Percentiles rank a stretch among this genome's conserved stretches.
These are phyloP conservation scores for Voacanga thouarsii DNA, from an alignment of 257 asterid species.

Conservation along the genomic window DNA sequence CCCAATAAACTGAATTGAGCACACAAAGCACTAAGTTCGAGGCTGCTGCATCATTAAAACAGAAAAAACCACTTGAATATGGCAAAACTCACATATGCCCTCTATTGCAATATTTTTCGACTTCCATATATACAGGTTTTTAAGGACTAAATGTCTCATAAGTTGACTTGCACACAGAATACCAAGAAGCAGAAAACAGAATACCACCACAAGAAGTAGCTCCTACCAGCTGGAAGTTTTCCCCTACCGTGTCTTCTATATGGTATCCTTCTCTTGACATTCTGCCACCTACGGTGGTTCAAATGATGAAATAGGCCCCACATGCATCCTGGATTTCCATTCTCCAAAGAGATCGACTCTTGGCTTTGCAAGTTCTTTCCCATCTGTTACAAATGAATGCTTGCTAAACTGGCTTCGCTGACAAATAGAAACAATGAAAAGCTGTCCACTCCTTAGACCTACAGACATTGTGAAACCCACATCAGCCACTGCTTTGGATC, in stretches of 20 bases:
- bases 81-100: neutral
- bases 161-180: neutral
- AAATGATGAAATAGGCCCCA: conserved; percentile 62
- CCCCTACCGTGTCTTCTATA: conserved; percentile 28
- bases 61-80: neutral
- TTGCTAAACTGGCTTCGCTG: neutral
- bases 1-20: neutral
- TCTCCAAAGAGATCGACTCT: conserved; percentile 32
- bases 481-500: neutral
- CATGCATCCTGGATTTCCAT: conserved; percentile 53
- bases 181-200: neutral
- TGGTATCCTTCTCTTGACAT: conserved; percentile 56
- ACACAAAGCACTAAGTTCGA: neutral
- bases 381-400: conserved; percentile 24
- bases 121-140: neutral
- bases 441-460: neutral
- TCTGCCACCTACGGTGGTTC: conserved; percentile 42
- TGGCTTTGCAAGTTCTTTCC: conserved; percentile 39
- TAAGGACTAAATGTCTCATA: neutral
- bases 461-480: neutral
- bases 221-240: conserved; percentile 34
- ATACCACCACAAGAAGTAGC: neutral
- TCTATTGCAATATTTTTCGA: neutral
- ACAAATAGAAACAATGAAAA: neutral
- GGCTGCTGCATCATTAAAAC: neutral